Evolutionary conservation across 2,329 filamentous ascomycete species (phyloP).

Genomic region (Helicocarpus griseus): DNA sequence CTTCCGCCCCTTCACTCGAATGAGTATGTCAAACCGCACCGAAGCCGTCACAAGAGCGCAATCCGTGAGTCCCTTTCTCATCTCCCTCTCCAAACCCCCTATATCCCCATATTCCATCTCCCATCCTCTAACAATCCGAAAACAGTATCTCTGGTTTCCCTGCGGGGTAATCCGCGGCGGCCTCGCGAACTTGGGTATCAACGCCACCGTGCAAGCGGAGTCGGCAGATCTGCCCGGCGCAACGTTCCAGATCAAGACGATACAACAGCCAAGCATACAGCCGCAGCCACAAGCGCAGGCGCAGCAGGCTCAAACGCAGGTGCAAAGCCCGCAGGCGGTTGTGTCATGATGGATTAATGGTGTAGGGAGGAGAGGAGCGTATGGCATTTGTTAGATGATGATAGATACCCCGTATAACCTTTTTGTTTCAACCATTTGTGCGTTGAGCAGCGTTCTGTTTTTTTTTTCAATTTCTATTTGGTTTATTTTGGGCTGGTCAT

Average conservation of each 20-base stretch:
- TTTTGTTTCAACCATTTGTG: too few relatives aligned
- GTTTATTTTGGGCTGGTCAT: too few relatives aligned
- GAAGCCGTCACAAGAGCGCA: conserved; percentile 67
- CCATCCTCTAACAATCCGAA: neutral
- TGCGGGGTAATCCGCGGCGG: conserved; percentile 87
- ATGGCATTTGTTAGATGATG: too few relatives aligned
- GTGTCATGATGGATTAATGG: neutral
- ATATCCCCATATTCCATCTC: neutral
- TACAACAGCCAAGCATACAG: conserved; percentile 58
- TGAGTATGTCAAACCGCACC: conserved; percentile 72
- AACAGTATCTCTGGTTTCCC: conserved; percentile 88
- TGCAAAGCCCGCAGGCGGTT: too few relatives aligned
- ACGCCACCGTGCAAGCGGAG: conserved; percentile 84
- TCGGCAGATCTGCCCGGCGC: conserved; percentile 76
- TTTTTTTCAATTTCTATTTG: too few relatives aligned
- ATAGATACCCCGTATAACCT: too few relatives aligned
- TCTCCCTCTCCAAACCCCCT: neutral
- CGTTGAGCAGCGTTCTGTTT: too few relatives aligned
- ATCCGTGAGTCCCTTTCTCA: conserved; percentile 48
- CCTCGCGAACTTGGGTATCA: conserved; percentile 84
- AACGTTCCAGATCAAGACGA: conserved; percentile 91
- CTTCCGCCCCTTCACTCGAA: conserved; percentile 79
- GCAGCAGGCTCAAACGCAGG: too few relatives aligned
- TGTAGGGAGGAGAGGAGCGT: too few relatives aligned
- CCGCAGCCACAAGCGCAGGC: conserved; percentile 30